Evolutionary conservation across 1,284 basidiomycete genomes (phyloP), one percentile per base, ranked within the genome.

Genomic region (Cryptococcus amylolentus): DNA sequence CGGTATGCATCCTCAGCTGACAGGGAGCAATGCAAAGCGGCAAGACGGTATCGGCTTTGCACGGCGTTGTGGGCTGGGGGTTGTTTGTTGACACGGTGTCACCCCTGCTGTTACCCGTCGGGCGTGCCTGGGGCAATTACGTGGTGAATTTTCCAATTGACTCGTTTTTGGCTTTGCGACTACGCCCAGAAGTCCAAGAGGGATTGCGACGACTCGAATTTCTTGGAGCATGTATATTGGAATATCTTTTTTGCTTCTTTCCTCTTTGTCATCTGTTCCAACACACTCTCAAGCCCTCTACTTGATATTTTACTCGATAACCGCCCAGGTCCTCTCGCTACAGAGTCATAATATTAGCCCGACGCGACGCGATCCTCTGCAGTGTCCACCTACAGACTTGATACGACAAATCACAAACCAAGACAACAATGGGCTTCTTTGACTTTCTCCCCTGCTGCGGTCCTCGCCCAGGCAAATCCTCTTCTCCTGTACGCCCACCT

Each of bases 401-500:
- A 23, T 23, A 3, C 23, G 23, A 23, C 23, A 23, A 23, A 23
- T 23, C 40, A 44, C 42, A 26, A 44, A 35, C 5, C 31, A 35
- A 35, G 31, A 8, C 7, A 35, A 35, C 14, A 31, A 65, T 65
- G 63, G 61, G 58, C 20, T 40, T 65, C 26, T 50, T 65, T 31
- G 61, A 61, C 45, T 63, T 58, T 40, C 49, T 65, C 14, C 56
- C 61, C 14, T 65, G 63, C 39, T 65, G 63, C 53, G 63, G 63
- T 14, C 56, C 57, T 13, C 51, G 63, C 9, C 51, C 56, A 41
- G 59, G 60, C 13, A 59, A 63, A 38, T 23, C 49, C 9, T 20
- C 42, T 20, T 18, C 18, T 18, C 42, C 42, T 44, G 42, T 44
- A 44, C 12, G 42, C 14, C 6, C 14, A 40, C 20, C 9, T 16